Conservation (phyloP, 139 green algal species). For the Tetradesmus lagerheimii region DNA sequence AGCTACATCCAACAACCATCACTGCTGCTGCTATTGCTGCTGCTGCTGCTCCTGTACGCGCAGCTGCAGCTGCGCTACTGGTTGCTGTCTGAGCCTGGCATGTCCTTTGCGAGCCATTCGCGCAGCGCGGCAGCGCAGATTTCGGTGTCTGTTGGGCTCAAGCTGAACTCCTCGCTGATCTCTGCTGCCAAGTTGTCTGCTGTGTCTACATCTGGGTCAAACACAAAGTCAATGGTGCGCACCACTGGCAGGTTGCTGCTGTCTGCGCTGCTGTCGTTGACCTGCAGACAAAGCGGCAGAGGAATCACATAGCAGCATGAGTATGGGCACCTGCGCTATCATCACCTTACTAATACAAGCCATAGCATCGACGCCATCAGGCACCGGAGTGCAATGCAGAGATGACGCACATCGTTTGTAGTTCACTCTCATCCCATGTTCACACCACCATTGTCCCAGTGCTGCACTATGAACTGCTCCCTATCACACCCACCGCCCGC, state of each 20-base stretch:
- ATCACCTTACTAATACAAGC: no score
- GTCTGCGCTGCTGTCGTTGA: constrained; percentile 25
- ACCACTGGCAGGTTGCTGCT: constrained; percentile 43
- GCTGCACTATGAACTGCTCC: no score
- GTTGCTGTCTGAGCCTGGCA: constrained; percentile 43
- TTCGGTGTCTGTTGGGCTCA: constrained; percentile 90
- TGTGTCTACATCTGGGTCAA: constrained; percentile 91
- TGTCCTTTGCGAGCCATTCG: constrained; percentile 88
- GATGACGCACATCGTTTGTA: no score
- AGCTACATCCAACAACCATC: neutral
- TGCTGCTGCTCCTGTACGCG: no score
- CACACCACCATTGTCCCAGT: no score
- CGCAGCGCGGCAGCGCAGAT: constrained; percentile 92
- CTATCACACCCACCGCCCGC: no score
- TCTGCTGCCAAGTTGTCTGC: constrained; percentile 93
- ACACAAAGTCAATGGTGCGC: constrained; percentile 97
- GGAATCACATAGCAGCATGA: no score
- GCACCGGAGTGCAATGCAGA: no score
- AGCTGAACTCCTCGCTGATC: constrained; percentile 93
- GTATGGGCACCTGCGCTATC: no score
- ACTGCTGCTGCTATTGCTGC: neutral
- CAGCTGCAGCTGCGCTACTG: neutral
- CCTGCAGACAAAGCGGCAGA: neutral
- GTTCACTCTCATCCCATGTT: no score
- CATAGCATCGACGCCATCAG: no score